These are phyloP conservation scores for Aspergillus phoenicis DNA, from an alignment of 2,329 filamentous ascomycete genomes.

Conservation along the genomic window DNA sequence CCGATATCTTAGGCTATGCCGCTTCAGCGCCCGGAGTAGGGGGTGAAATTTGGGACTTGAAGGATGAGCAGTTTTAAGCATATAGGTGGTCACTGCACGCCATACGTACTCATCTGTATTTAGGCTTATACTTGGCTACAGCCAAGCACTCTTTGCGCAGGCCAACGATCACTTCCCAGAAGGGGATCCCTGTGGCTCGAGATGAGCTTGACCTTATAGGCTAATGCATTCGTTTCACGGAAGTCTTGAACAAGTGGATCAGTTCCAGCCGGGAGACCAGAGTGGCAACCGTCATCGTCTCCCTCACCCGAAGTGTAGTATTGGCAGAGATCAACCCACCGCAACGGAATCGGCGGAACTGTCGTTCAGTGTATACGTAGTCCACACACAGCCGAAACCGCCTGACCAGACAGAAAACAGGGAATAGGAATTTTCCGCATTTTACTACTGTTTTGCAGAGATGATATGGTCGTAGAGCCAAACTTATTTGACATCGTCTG, in stretches of 20 bases:
- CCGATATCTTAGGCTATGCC: slow-evolving; percentile 47
- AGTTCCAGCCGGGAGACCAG: background rate
- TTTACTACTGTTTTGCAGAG: background rate
- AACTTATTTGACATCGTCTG: background rate
- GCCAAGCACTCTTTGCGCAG: background rate
- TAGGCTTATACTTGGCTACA: background rate
- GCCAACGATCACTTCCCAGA: background rate
- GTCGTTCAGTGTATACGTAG: background rate
- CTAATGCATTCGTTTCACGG: background rate
- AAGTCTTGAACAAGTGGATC: background rate
- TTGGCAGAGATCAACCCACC: background rate
- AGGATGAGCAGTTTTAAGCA: background rate
- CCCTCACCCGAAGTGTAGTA: background rate
- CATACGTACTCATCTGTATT: background rate
- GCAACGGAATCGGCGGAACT: background rate
- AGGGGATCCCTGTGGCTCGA: background rate
- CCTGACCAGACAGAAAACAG: background rate
- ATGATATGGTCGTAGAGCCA: background rate
- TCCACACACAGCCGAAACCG: background rate
- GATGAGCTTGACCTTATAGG: background rate
- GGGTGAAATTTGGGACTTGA: background rate
- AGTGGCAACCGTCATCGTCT: background rate
- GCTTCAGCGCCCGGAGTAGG: background rate
- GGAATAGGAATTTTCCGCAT: background rate
- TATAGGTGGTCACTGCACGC: background rate